Evolutionary conservation across 495 filamentous ascomycete genomes (phyloP), one percentile per base, ranked within the genome.

Genomic region (Hypoxylon fuscum): DNA sequence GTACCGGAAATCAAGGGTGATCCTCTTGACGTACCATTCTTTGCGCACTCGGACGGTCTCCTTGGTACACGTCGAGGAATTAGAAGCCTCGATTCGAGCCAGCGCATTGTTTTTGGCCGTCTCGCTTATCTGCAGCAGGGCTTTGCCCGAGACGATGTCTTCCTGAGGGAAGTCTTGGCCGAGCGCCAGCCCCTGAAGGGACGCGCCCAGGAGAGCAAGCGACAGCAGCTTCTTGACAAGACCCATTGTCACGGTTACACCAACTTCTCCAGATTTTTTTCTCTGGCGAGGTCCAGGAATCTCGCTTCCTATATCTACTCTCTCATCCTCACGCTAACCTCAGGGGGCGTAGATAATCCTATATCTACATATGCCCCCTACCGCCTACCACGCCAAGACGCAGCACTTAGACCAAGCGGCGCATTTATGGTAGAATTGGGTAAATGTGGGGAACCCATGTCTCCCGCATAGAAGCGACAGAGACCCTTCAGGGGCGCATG

Each of bases 41-140:
- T 76, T 77, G 40, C 79, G 68, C 22, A 80, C 64, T 37, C 70
- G 68, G 42, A 76, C 68, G 46, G 75, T 79, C 31, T 74, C 72
- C 66, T 76, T 74, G 25, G 72, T 79, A 60, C 79, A 81, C n/a
- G 54, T 72, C 31, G 32, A 31, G 1, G 59, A 59, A n/a, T 62
- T 60, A 1, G 67, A 55, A 21, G 70, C 65, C 29, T 63, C 70
- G 17, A 68, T 62, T 2, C 74, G 71, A 18, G 72, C 68, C 59
- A 76, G 61, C 42, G 76, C 72, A 25, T 25, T 71, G 18, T 75
- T 62, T 7, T 70, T 69, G 18, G 76, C 76, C 3, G 66, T 69
- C 50, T 73, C 67, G 15, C 70, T 46, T 3, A 78, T 55, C 27
- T 72, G 29, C 14, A 64, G 62, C 23, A 78, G 54, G 11, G 71